Conservation (phyloP, 2,329 filamentous ascomycete species). For the Chaetomiaceae sp. region DNA sequence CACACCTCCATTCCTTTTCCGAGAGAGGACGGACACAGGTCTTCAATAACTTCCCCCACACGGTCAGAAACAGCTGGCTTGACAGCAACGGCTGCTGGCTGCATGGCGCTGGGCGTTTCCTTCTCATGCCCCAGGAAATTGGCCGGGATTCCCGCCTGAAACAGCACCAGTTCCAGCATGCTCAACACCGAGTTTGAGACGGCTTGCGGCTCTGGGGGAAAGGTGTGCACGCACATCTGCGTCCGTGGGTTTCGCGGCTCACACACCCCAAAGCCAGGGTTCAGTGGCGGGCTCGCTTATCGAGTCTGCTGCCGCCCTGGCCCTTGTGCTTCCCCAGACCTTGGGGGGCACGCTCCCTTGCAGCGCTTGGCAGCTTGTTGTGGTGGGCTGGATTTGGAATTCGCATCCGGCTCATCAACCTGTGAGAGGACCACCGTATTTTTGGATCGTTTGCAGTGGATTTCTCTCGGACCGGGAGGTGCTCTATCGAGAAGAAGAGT, state of each 20-base stretch:
- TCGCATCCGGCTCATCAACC: no score
- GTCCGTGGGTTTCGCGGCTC: constrained; percentile 5
- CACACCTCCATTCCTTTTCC: background rate
- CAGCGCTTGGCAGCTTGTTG: background rate
- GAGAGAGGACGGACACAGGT: background rate
- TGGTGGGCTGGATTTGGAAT: no score
- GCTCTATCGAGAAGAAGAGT: no score
- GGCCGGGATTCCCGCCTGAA: constrained; percentile 16
- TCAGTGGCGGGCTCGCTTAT: constrained; percentile 21
- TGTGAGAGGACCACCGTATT: no score
- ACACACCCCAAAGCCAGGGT: background rate
- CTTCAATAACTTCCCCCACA: background rate
- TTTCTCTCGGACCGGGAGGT: no score
- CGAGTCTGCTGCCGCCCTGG: constrained; percentile 4
- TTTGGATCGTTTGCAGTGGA: no score
- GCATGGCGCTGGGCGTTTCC: no score
- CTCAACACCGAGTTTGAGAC: constrained; percentile 24
- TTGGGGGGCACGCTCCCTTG: background rate
- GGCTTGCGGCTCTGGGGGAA: constrained; percentile 11
- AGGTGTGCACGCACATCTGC: constrained; percentile 9
- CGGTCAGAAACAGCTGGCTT: no score
- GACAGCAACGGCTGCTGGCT: background rate
- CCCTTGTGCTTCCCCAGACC: constrained; percentile 12
- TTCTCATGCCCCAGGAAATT: background rate
- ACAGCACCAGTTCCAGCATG: constrained; percentile 23